Evolutionary conservation across 306 rosid species (phyloP).

Genomic region (Castanopsis chinensis): DNA sequence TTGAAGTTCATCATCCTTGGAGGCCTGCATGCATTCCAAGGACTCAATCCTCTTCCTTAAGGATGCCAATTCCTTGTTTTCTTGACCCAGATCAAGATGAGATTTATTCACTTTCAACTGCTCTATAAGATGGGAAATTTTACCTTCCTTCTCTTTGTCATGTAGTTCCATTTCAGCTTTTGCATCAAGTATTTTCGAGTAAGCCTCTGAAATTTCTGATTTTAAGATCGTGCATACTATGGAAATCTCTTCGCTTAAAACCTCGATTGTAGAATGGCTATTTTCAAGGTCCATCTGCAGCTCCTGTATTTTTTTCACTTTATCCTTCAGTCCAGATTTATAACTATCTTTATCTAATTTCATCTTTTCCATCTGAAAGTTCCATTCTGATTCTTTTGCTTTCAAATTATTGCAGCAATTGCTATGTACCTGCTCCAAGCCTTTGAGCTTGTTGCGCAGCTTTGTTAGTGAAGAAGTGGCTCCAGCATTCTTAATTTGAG

Average conservation of each 20-base stretch:
- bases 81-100: slow-evolving; percentile 19
- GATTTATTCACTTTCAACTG: slow-evolving; percentile 30
- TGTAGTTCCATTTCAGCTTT: slow-evolving; percentile 27
- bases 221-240: slow-evolving; percentile 39
- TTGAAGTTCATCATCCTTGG: slow-evolving; percentile 47
- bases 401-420: slow-evolving; percentile 38
- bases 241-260: slow-evolving; percentile 40
- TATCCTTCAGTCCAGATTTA: slow-evolving; percentile 29
- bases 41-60: slow-evolving; percentile 23
- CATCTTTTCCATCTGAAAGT: slow-evolving; percentile 38
- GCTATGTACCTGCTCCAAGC: slow-evolving; percentile 54
- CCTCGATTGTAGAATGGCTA: slow-evolving; percentile 25
- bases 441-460: slow-evolving; percentile 54
- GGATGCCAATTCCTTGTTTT: slow-evolving; percentile 2
- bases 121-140: slow-evolving; percentile 15
- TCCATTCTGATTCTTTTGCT: slow-evolving; percentile 59
- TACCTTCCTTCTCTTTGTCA: slow-evolving; percentile 30
- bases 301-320: slow-evolving; percentile 46
- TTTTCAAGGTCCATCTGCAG: slow-evolving; percentile 52
- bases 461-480: slow-evolving; percentile 30
- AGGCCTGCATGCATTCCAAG: slow-evolving; percentile 21
- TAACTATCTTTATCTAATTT: slow-evolving; percentile 29
- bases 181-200: slow-evolving; percentile 26
- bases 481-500: slow-evolving; percentile 53
- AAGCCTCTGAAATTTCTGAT: slow-evolving; percentile 52